A percentile compares a stretch with the other conserved stretches of the same genome.
phyloP scores from a whole-genome alignment of 805 yeast genomes.

The Candida argentea region DNA sequence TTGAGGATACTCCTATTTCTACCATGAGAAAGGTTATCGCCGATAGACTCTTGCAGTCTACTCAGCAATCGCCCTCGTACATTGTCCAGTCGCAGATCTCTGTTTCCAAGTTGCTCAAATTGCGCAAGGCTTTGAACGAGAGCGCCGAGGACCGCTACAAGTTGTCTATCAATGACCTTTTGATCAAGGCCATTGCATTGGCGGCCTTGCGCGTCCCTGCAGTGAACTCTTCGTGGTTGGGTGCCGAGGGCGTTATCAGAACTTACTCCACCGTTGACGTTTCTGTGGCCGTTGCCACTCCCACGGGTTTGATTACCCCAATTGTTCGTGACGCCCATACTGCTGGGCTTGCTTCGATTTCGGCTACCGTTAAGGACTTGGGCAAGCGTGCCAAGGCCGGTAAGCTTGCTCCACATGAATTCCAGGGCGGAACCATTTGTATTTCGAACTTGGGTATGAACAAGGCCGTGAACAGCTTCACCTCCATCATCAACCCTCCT shows the following conservation, averaged over 20 bases:
- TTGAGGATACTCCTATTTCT: conserved; percentile 76
- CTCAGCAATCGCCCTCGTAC: conserved; percentile 83
- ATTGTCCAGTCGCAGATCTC: conserved; percentile 81
- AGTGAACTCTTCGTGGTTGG: conserved; percentile 91
- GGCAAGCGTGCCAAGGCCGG: conserved; percentile 94
- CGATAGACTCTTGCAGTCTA: conserved; percentile 75
- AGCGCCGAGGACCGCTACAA: conserved; percentile 79
- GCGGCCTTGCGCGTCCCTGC: conserved; percentile 89
- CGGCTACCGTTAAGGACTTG: conserved; percentile 77
- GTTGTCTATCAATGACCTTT: conserved; percentile 87
- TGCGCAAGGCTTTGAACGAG: conserved; percentile 83
- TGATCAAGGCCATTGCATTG: conserved; percentile 87
- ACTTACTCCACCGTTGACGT: conserved; percentile 88
- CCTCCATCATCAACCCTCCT: conserved; percentile 97
- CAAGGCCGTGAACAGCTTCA: conserved; percentile 83
- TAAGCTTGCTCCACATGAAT: conserved; percentile 91
- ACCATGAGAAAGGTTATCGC: conserved; percentile 94
- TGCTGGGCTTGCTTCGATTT: conserved; percentile 78
- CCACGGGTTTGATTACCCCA: conserved; percentile 95
- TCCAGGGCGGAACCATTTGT: conserved; percentile 98
- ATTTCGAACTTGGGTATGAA: conserved; percentile 99
- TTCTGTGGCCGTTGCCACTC: conserved; percentile 97
- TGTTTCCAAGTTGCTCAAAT: conserved; percentile 82
- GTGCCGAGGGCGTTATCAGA: conserved; percentile 80
- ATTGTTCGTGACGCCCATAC: conserved; percentile 81